Conservation (phyloP, 2,329 filamentous ascomycete genomes). For the Aspergillus thermomutatus region DNA sequence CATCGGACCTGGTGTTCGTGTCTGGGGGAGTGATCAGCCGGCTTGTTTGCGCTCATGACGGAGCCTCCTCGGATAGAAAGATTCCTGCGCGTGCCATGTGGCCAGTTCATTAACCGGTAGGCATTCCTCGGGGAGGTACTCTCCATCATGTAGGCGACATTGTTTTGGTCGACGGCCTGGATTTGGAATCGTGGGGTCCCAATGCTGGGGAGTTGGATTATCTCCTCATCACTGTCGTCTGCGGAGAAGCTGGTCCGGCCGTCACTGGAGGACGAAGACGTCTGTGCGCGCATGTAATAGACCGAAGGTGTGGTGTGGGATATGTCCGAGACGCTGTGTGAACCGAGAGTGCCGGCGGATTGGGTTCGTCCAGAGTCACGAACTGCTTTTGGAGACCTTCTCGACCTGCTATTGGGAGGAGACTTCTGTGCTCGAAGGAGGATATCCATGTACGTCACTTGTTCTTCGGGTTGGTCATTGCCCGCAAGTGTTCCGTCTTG, state of each 20-base stretch:
- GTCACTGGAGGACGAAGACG: slow-evolving; percentile 20
- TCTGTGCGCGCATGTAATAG: slow-evolving; percentile 34
- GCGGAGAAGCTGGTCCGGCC: slow-evolving; percentile 17
- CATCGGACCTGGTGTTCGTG: slow-evolving; percentile 15
- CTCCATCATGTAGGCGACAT: slow-evolving; percentile 30
- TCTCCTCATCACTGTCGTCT: slow-evolving; percentile 33
- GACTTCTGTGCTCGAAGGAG: slow-evolving; percentile 20
- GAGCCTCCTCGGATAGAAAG: slow-evolving; percentile 3
- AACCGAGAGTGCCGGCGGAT: slow-evolving; percentile 7
- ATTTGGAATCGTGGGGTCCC: slow-evolving; percentile 25
- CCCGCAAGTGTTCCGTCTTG: slow-evolving; percentile 3
- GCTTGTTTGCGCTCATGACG: not conserved
- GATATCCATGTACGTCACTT: slow-evolving; percentile 30
- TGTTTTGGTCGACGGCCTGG: slow-evolving; percentile 33
- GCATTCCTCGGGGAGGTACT: slow-evolving; percentile 23
- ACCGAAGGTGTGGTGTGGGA: slow-evolving; percentile 21
- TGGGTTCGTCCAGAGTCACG: slow-evolving; percentile 12
- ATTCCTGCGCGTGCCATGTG: slow-evolving; percentile 17
- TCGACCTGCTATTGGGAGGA: not conserved
- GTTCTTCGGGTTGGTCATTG: slow-evolving; percentile 10
- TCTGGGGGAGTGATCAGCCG: not conserved
- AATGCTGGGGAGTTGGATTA: slow-evolving; percentile 33
- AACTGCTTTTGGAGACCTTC: not conserved
- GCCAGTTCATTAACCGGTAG: slow-evolving; percentile 31
- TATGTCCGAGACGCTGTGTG: slow-evolving; percentile 9